These are phyloP conservation scores for Nepenthes mirabilis DNA, from an alignment of 148 eudicot genomes.

Conservation along the genomic window DNA sequence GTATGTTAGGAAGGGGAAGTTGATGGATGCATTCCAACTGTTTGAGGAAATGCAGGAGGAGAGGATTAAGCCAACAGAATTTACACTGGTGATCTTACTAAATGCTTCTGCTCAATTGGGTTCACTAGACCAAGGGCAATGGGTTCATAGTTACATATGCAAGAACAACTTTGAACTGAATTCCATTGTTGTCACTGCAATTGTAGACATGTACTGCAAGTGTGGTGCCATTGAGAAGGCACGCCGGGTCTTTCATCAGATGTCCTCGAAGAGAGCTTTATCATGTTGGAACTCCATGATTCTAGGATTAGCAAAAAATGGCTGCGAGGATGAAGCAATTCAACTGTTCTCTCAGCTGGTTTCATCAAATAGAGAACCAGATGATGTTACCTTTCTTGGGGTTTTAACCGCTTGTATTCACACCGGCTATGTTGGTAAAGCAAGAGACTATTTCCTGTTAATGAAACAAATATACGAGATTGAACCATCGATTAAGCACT, in stretches of 20 bases:
- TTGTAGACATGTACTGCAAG: conserved; percentile 47
- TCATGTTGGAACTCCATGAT: conserved; percentile 59
- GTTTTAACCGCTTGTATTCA: conserved; percentile 37
- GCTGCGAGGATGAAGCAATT: conserved; percentile 28
- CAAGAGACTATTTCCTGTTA: conserved; percentile 25
- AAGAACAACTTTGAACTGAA: conserved; percentile 24
- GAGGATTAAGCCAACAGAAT: conserved; percentile 23
- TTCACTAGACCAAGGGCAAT: conserved; percentile 38
- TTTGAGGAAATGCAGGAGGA: conserved; percentile 29
- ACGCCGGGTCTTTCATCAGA: conserved; percentile 15
- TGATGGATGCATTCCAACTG: conserved; percentile 28
- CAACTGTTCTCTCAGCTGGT: conserved; percentile 29
- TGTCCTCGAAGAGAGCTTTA: conserved; percentile 18
- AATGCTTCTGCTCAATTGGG: conserved; percentile 43
- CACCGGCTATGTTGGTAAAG: conserved; percentile 28
- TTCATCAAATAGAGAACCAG: conserved; percentile 22
- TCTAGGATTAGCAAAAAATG: conserved; percentile 44
- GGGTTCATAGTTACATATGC: conserved; percentile 28
- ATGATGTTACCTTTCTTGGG: conserved; percentile 41
- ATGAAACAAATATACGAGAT: conserved; percentile 27
- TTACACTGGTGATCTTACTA: conserved; percentile 47
- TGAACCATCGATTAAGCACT: conserved; percentile 41
- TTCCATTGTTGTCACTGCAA: conserved; percentile 30
- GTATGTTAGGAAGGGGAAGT: conserved; percentile 31
- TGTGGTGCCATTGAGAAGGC: conserved; percentile 40